phyloP scores from a whole-genome alignment of 345 rosid species.

The Aquilaria yunnanensis region DNA sequence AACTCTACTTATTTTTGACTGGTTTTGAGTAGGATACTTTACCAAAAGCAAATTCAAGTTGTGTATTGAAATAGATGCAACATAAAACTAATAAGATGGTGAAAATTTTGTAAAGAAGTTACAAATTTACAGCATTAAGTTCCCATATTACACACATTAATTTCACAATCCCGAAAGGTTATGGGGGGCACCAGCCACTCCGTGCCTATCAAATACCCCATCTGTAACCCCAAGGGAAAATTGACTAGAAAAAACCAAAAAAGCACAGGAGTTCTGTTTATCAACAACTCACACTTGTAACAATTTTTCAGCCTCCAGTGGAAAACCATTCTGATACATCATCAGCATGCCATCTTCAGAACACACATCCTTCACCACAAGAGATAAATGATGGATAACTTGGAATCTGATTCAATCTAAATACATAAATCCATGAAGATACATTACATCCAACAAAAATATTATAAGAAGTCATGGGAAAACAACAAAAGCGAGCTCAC shows the following conservation, averaged over 20 bases:
- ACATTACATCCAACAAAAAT: not conserved
- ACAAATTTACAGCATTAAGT: no score
- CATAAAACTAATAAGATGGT: no score
- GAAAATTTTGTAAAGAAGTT: not conserved
- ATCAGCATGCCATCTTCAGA: slow-evolving; percentile 19
- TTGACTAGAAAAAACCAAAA: not conserved
- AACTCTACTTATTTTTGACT: no score
- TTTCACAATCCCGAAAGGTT: no score
- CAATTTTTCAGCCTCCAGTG: slow-evolving; percentile 13
- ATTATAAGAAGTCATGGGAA: not conserved
- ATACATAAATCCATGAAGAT: not conserved
- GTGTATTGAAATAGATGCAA: no score
- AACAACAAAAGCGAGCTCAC: not conserved
- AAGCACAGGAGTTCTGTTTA: not conserved
- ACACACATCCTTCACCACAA: slow-evolving; percentile 19
- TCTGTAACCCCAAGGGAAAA: not conserved
- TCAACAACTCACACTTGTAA: slow-evolving; percentile 18
- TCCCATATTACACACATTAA: no score
- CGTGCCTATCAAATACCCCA: no score
- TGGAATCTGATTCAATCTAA: not conserved
- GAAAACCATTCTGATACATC: slow-evolving; percentile 6
- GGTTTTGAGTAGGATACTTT: no score
- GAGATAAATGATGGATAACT: not conserved
- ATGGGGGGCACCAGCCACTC: no score
- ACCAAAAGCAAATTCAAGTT: no score